These are phyloP conservation scores for Favolaschia claudopus DNA, from an alignment of 768 basidiomycete genomes.

Conservation along the genomic window DNA sequence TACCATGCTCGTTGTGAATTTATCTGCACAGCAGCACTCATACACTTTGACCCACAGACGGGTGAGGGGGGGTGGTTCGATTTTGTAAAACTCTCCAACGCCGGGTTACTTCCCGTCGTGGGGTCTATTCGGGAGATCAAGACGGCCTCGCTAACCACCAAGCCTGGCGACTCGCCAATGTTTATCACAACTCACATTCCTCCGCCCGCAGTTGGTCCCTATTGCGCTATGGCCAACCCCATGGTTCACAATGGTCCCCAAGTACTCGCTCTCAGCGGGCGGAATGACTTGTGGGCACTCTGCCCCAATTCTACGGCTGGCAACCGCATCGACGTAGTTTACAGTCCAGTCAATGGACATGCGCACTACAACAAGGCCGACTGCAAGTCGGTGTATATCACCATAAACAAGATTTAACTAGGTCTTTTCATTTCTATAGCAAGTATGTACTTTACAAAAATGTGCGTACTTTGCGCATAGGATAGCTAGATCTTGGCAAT, in stretches of 20 bases:
- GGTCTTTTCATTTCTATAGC: background rate
- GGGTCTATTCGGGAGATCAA: conserved; percentile 6
- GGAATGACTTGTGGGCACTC: conserved; percentile 28
- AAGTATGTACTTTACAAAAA: too few species aligned
- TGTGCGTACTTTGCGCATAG: too few species aligned
- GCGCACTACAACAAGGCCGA: conserved; percentile 21
- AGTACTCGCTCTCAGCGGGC: conserved; percentile 18
- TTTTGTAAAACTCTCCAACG: conserved; percentile 12
- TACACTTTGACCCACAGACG: too few species aligned
- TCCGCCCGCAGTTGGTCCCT: conserved; percentile 1
- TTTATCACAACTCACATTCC: conserved; percentile 25
- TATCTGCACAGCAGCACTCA: too few species aligned
- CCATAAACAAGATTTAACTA: conserved; percentile 2
- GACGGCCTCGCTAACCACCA: conserved; percentile 19
- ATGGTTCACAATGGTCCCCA: conserved; percentile 12
- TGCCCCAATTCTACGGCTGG: conserved; percentile 28
- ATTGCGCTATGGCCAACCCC: conserved; percentile 24
- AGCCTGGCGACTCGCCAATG: conserved; percentile 21
- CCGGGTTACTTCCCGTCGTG: conserved; percentile 17
- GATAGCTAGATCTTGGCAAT: too few species aligned
- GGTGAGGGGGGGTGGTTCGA: conserved; percentile 9
- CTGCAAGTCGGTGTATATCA: conserved; percentile 26
- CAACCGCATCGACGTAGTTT: conserved; percentile 30
- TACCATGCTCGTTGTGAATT: too few species aligned
- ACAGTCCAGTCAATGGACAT: conserved; percentile 20